Conservation (phyloP, 2,329 filamentous ascomycete species). For the Colletotrichum brevisporum region DNA sequence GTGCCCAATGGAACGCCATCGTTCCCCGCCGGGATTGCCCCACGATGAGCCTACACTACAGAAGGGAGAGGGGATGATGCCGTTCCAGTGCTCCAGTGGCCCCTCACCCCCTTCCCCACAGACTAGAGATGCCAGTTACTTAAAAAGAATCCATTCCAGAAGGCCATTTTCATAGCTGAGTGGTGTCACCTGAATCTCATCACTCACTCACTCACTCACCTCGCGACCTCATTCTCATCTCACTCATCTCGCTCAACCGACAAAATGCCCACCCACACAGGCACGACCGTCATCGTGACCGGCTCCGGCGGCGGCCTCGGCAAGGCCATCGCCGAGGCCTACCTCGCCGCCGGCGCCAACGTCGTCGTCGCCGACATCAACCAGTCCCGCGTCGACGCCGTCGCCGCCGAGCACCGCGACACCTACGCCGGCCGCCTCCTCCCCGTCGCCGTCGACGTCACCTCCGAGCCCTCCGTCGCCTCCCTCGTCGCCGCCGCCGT, state of each 20-base stretch:
- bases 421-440: slow-evolving; percentile 38
- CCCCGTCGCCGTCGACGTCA: slow-evolving; percentile 32
- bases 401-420: slow-evolving; percentile 30
- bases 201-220: background rate
- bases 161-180: background rate
- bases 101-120: slow-evolving; percentile 1
- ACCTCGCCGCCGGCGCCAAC: slow-evolving; percentile 49
- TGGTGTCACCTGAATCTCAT: background rate
- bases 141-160: slow-evolving; percentile 15
- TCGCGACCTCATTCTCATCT: background rate
- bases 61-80: background rate
- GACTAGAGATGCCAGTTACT: background rate
- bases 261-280: slow-evolving; percentile 32
- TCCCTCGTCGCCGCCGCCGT: slow-evolving; percentile 32
- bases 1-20: slow-evolving; percentile 11
- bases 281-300: slow-evolving; percentile 50
- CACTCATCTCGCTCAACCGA: background rate
- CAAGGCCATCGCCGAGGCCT: slow-evolving; percentile 48
- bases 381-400: slow-evolving; percentile 33
- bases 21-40: slow-evolving; percentile 6
- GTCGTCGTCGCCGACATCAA: slow-evolving; percentile 52
- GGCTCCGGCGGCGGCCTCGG: slow-evolving; percentile 52
- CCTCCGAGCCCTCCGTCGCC: slow-evolving; percentile 32
- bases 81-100: background rate
- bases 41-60: no score